Evolutionary conservation across 345 rosid species (phyloP), one percentile per base, ranked within the genome.

Genomic region (Laguncularia racemosa): DNA sequence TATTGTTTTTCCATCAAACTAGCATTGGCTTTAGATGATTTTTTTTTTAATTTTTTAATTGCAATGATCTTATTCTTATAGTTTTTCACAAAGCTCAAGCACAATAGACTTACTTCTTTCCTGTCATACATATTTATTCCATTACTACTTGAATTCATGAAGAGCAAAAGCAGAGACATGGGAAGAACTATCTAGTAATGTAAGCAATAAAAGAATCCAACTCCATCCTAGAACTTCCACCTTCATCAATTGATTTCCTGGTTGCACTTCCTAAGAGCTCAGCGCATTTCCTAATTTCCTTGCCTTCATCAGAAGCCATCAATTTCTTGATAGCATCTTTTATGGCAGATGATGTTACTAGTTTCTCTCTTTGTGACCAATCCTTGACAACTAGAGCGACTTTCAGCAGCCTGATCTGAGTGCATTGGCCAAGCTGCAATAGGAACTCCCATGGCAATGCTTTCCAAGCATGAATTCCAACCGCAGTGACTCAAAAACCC

Each of bases 401-500:
- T 60, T 68, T 72, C 16, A 81, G 69, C 44, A 68, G 85, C 78
- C 44, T 81, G 82, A 64, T 81, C 85, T 0, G 81, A 81, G 48
- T 77, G 82, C 80, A 75, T 73, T 2, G 82, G 85, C 80, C 80
- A 81, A 10, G 82, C 78, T 2, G 69, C 80, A 0, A 81, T 68
- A 0, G 85, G 85, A 2, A 77, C 80, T 20, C 82, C 85, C 85
- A 77, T 77, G 33, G 56, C 73, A 1, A 77, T 77, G 38, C 82
- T 77, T 49, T 81, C 82, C 80, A 81, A 60, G 63, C 80, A 69
- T 9, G 85, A 81, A 45, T 81, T 81, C 85, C 85, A 81, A 6
- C 82, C 85, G 28, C 85, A 81, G 13, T 81, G 82, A 58, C 82
- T 77, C 48, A 81, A 54, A 26, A 81, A 81, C 4, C 82, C 80